Base-by-base conservation (phyloP, 2,329 filamentous ascomycete species). In the Raffaelea arxii region DNA sequence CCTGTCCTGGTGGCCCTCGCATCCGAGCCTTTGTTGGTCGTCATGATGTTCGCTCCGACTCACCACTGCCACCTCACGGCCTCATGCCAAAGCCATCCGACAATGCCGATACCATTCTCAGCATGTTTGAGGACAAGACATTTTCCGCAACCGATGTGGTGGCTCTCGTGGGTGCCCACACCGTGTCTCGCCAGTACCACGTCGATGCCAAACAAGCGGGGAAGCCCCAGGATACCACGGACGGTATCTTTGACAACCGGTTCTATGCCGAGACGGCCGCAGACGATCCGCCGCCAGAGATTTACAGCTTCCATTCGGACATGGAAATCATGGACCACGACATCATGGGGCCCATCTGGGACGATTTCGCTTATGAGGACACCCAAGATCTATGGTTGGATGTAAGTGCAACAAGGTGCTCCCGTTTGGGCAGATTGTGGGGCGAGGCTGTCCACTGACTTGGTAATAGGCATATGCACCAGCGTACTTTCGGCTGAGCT, bases 151-250 rank as follows among this genome's bases (percentile, higher is more conserved):
- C 58, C 23, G 74, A 75, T 46, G 64, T 78, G 4, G 67, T 71
- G 3, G 74, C 75, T 1, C 67, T 79, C 2, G 53, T 79, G 2
- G 75, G 75, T 43, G 74, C 75, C 0, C 75, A 79, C 56, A 68
- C 68, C 2, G 62, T 67, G 10, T 67, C 69, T 10, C 66, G 62
- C 51, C 73, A 77, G 53, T 64, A 61, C 45, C 69, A 68, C 49
- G 63, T 70, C 46, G 64, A 74, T 51, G 49, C 61, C 0, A 39
- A 53, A 4, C 60, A 65, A 12, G 58, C 61, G 4, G 65, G 63
- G 30, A 56, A 58, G 5, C 56, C 69, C 0, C 66, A 73, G 46
- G 73, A 77, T 52, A 62, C 64, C 5, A 75, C 74, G 0, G 68
- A 69, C 1, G 66, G 64, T 14, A 56, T 68, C 0, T 77, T 72